Conservation (phyloP, 116 monocot genomes). For the Cymodocea nodosa region DNA sequence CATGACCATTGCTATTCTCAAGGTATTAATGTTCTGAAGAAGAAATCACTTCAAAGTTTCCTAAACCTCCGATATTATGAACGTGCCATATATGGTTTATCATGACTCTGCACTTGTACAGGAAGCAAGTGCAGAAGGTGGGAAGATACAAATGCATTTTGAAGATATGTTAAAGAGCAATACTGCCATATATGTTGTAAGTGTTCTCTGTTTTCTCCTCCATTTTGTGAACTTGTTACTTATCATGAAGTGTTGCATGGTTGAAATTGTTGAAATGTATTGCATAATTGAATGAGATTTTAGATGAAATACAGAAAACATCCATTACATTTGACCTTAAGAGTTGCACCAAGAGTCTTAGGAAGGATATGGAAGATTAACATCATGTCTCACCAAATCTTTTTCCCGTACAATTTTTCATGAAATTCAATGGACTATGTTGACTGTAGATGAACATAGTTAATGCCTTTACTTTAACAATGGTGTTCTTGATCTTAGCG, state of each 20-base stretch:
- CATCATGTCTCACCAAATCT: too few species aligned
- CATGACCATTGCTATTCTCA: slow-evolving; percentile 82
- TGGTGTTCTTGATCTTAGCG: too few species aligned
- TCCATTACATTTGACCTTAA: too few species aligned
- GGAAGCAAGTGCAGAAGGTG: slow-evolving; percentile 91
- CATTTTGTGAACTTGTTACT: not conserved
- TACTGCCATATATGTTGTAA: slow-evolving; percentile 88
- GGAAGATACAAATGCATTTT: slow-evolving; percentile 73
- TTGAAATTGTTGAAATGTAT: not conserved
- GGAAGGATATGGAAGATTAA: too few species aligned
- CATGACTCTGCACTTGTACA: slow-evolving; percentile 4
- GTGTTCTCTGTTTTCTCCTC: not conserved
- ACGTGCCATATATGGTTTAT: not conserved
- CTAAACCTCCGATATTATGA: too few species aligned
- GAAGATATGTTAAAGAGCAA: slow-evolving; percentile 89
- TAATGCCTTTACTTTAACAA: too few species aligned
- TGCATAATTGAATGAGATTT: too few species aligned
- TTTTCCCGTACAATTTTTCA: too few species aligned
- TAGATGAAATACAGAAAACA: too few species aligned
- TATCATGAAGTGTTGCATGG: not conserved
- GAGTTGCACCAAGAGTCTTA: too few species aligned
- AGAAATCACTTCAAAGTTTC: not conserved
- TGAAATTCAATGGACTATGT: too few species aligned
- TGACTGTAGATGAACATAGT: too few species aligned
- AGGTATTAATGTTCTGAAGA: slow-evolving; percentile 25